A percentile compares a stretch with the other conserved stretches of the same genome.
Conservation (phyloP, 2,329 filamentous ascomycete genomes). For the Tolypocladium endophyticum region DNA sequence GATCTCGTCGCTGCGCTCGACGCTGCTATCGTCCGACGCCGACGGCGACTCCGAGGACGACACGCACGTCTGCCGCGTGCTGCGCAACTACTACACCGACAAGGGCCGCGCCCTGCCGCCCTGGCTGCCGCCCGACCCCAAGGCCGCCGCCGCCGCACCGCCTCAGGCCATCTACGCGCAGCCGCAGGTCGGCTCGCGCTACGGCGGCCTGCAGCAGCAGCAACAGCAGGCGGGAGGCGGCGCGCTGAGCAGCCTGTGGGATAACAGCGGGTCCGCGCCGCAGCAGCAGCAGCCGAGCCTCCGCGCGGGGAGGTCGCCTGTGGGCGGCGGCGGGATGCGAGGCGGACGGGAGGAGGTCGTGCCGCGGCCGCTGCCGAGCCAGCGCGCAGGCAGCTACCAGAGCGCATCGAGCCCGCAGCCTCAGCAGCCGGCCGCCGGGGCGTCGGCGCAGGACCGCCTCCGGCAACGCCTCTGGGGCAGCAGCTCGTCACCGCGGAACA, state of each 20-base stretch:
- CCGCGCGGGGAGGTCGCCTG: conserved; percentile 29
- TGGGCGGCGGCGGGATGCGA: conserved; percentile 13
- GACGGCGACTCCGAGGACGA: conserved; percentile 77
- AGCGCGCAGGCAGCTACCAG: conserved; percentile 68
- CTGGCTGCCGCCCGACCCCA: conserved; percentile 90
- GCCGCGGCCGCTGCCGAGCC: conserved; percentile 58
- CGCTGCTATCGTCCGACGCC: conserved; percentile 55
- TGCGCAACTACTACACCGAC: conserved; percentile 87
- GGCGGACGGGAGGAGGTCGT: conserved; percentile 24
- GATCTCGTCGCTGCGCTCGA: conserved; percentile 55
- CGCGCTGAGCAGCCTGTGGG: conserved; percentile 51
- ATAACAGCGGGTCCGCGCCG: conserved; percentile 27
- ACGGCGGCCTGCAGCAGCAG: conserved; percentile 28
- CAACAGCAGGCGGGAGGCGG: conserved; percentile 24
- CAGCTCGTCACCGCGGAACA: conserved; percentile 36
- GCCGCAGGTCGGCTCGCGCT: conserved; percentile 40
- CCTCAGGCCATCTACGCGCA: conserved; percentile 42
- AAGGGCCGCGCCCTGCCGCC: conserved; percentile 70
- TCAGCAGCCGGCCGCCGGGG: conserved; percentile 19
- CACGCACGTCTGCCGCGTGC: conserved; percentile 86
- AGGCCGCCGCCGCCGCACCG: conserved; percentile 22
- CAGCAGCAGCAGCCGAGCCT: conserved; percentile 30
- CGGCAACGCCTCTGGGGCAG: conserved; percentile 68
- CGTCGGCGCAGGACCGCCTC: conserved; percentile 69
- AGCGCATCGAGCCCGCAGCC: conserved; percentile 14